A percentile compares a stretch with the other conserved stretches of the same genome.
These are phyloP conservation scores for Apophysomyces elegans DNA, from an alignment of 371 early-diverging fungal genomes.

Conservation along the genomic window DNA sequence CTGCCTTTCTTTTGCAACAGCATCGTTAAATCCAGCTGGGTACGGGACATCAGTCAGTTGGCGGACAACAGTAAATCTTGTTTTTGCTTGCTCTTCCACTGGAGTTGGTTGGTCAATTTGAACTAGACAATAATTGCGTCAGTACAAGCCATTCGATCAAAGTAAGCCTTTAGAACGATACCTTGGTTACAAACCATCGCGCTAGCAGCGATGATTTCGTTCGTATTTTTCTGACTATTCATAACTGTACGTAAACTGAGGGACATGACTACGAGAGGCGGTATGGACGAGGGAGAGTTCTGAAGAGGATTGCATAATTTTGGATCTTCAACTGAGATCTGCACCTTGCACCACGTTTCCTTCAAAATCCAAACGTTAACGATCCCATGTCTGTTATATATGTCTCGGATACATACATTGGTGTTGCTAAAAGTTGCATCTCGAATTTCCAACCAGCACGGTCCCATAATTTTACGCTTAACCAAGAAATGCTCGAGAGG, in stretches of 20 bases:
- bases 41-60: slow-evolving; percentile 64
- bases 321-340: slow-evolving; percentile 70
- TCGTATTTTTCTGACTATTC: slow-evolving; percentile 78
- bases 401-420: slow-evolving; percentile 42
- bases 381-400: neutral
- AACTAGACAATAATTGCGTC: slow-evolving; percentile 32
- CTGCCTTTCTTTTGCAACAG: slow-evolving; percentile 34
- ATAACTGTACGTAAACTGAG: slow-evolving; percentile 82
- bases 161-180: slow-evolving; percentile 19
- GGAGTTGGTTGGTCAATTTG: slow-evolving; percentile 60
- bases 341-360: slow-evolving; percentile 88
- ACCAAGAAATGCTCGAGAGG: slow-evolving; percentile 93
- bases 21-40: slow-evolving; percentile 66
- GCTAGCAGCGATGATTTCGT: slow-evolving; percentile 87
- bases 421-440: slow-evolving; percentile 46
- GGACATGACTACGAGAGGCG: slow-evolving; percentile 88
- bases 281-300: slow-evolving; percentile 48
- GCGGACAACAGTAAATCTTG: slow-evolving; percentile 70
- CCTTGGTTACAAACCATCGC: slow-evolving; percentile 64
- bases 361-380: slow-evolving; percentile 24
- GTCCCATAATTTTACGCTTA: slow-evolving; percentile 96
- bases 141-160: neutral
- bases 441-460: slow-evolving; percentile 88
- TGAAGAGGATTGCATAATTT: slow-evolving; percentile 68
- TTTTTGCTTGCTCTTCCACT: slow-evolving; percentile 45